These are phyloP conservation scores for Hypoxylon lienhwacheense DNA, from an alignment of 495 filamentous ascomycete species.

Conservation along the genomic window DNA sequence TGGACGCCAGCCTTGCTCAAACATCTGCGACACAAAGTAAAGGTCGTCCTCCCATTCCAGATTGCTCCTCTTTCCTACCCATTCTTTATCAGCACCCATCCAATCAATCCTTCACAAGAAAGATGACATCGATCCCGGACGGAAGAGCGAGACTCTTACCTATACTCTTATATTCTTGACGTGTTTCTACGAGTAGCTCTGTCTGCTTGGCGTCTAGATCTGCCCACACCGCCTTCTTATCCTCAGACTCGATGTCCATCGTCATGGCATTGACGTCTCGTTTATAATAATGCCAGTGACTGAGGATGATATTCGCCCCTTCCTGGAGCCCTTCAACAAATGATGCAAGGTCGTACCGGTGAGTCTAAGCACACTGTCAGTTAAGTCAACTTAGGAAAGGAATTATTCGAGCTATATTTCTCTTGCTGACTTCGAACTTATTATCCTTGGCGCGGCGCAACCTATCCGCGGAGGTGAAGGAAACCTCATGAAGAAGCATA, in stretches of 20 bases:
- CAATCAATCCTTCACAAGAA: background rate
- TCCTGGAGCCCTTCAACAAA: constrained; percentile 38
- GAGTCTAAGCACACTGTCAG: background rate
- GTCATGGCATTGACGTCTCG: constrained; percentile 25
- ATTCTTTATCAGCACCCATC: constrained; percentile 2
- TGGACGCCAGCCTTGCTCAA: constrained; percentile 33
- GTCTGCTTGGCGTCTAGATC: constrained; percentile 7
- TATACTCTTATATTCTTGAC: constrained; percentile 10
- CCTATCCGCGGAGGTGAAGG: constrained; percentile 35
- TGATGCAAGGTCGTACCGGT: constrained; percentile 32
- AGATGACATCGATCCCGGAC: background rate
- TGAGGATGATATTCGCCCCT: constrained; percentile 39
- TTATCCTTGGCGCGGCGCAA: constrained; percentile 37
- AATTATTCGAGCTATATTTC: background rate
- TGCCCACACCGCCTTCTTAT: constrained; percentile 23
- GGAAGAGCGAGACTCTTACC: background rate
- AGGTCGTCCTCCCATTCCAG: constrained; percentile 37
- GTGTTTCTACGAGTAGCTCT: constrained; percentile 25
- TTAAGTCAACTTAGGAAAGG: background rate
- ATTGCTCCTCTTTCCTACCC: background rate
- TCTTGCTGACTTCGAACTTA: constrained; percentile 20
- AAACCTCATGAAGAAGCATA: constrained; percentile 41
- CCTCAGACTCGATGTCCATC: constrained; percentile 9
- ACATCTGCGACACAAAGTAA: constrained; percentile 42
- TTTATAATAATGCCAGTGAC: constrained; percentile 45